Percentiles rank a stretch among this genome's conserved stretches.
Conservation (phyloP, 2,329 filamentous ascomycete species). For the Chalaropsis thielavioides region DNA sequence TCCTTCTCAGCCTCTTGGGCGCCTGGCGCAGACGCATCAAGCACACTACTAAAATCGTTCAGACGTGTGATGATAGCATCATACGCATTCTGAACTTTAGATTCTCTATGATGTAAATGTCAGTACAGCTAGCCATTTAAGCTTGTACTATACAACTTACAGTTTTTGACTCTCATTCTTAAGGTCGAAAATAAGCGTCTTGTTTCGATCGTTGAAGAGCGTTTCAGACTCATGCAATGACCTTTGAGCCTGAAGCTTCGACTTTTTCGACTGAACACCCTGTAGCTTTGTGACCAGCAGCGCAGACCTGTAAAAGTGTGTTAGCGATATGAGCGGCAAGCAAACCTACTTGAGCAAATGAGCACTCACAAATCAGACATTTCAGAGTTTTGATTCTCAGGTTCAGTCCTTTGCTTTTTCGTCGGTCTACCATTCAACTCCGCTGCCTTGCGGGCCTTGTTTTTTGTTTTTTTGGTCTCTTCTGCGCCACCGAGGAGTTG, state of each 20-base stretch:
- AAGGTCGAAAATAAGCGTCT: conserved; percentile 1
- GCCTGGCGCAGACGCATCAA: neutral
- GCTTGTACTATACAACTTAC: conserved; percentile 3
- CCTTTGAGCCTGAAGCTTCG: conserved; percentile 1
- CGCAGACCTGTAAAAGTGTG: neutral
- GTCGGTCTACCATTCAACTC: neutral
- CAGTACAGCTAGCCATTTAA: neutral
- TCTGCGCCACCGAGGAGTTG: neutral
- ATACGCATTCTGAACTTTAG: conserved; percentile 8
- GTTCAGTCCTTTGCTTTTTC: conserved; percentile 9
- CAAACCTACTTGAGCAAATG: neutral
- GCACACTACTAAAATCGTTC: neutral
- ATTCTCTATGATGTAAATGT: conserved; percentile 3
- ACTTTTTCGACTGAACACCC: conserved; percentile 8
- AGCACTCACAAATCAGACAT: conserved; percentile 7
- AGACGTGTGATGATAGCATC: neutral
- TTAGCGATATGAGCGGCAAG: neutral
- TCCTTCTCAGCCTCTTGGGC: neutral
- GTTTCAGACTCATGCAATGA: conserved; percentile 6
- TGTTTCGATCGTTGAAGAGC: conserved; percentile 9
- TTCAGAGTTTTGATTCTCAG: neutral
- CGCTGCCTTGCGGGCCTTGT: neutral
- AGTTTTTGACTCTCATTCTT: conserved; percentile 11
- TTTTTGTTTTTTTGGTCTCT: neutral
- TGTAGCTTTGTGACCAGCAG: conserved; percentile 10